phyloP scores from a whole-genome alignment of 1,284 basidiomycete species.

The Trametes sp. region DNA sequence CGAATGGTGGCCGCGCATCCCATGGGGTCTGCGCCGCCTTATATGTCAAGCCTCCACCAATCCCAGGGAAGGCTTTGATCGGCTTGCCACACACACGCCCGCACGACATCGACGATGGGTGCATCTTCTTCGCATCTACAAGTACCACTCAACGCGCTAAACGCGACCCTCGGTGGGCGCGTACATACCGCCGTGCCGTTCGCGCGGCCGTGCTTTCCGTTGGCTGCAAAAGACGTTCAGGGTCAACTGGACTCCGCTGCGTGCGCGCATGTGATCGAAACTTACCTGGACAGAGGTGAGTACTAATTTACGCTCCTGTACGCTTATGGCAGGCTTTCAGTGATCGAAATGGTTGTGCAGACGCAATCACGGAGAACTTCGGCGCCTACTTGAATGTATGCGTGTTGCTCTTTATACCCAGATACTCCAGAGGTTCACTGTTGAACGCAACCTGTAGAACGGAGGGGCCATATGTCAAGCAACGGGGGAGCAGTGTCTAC shows the following conservation, averaged over 20 bases:
- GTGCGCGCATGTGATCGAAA: constrained; percentile 38
- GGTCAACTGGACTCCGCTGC: constrained; percentile 25
- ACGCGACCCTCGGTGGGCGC: constrained; percentile 40
- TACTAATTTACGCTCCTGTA: constrained; percentile 21
- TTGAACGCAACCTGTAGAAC: constrained; percentile 3
- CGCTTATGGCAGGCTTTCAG: background rate
- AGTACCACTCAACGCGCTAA: constrained; percentile 28
- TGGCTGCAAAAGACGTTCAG: constrained; percentile 28
- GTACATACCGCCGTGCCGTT: constrained; percentile 38
- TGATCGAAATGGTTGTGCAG: background rate
- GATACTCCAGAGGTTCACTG: background rate
- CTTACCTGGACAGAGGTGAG: constrained; percentile 33
- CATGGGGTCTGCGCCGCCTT: too few species aligned
- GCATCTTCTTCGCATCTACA: background rate
- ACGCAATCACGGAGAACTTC: constrained; percentile 19
- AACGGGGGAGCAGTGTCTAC: constrained; percentile 12
- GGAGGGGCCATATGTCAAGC: constrained; percentile 20
- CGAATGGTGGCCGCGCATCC: too few species aligned
- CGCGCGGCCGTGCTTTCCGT: constrained; percentile 41
- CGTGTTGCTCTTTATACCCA: background rate
- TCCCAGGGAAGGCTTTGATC: background rate
- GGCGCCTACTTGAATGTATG: constrained; percentile 39
- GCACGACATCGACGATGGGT: background rate
- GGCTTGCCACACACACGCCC: too few species aligned
- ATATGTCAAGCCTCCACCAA: background rate